These are phyloP conservation scores for Perilla frutescens DNA, from an alignment of 257 asterid species.

Conservation along the genomic window DNA sequence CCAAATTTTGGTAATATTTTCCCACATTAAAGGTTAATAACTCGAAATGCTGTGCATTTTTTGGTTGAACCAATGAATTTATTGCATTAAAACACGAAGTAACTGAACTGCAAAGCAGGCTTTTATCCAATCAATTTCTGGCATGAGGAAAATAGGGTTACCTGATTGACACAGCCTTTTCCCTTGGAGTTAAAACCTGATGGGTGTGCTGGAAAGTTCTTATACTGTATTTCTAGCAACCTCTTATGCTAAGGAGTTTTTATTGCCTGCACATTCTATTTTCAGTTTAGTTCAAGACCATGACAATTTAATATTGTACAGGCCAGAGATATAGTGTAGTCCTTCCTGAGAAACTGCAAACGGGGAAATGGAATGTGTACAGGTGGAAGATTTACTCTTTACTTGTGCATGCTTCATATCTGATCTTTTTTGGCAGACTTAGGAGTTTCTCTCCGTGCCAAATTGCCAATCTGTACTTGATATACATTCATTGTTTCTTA, in stretches of 20 bases:
- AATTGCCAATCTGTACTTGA: conserved; percentile 19
- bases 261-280: conserved; percentile 1
- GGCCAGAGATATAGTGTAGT: conserved; percentile 81
- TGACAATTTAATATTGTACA: conserved; percentile 44
- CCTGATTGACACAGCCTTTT: background rate
- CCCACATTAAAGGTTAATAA: background rate
- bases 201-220: conserved; percentile 15
- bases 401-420: conserved; percentile 23
- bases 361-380: conserved; percentile 97
- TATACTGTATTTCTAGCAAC: conserved; percentile 8
- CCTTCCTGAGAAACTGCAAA: conserved; percentile 91
- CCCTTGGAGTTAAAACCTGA: conserved; percentile 5
- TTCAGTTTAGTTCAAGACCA: conserved; percentile 22
- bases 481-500: conserved; percentile 26
- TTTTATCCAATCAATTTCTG: background rate
- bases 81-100: background rate
- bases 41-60: background rate
- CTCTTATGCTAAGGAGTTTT: conserved; percentile 7
- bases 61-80: background rate
- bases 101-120: background rate
- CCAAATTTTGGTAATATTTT: background rate
- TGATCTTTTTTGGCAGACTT: background rate
- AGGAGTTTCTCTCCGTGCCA: background rate
- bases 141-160: background rate
- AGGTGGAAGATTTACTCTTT: conserved; percentile 56